Evolutionary conservation across 2,329 filamentous ascomycete genomes (phyloP), one percentile per base, ranked within the genome.

Genomic region (Cordyceps tenuipes): DNA sequence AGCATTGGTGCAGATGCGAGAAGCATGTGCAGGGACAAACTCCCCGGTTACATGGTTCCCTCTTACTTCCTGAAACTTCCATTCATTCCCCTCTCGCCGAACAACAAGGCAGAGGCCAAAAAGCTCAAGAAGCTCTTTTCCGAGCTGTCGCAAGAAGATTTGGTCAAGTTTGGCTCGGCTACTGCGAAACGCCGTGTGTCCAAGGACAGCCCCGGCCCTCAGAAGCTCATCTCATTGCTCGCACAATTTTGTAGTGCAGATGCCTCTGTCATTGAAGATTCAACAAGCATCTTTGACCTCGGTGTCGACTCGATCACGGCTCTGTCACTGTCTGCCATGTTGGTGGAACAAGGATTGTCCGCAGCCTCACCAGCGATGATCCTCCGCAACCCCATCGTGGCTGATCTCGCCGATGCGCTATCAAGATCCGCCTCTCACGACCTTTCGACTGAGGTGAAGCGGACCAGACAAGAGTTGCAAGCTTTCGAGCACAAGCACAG

Each of bases 41-140:
- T 97, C 3, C 89, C 92, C 0, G 82, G 81, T 0, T 97, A 97
- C 70, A 97, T 97, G 92, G 83, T 97, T 2, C 93, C 92, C 0
- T 92, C 90, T 0, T 90, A 94, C 67, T 85, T 95, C 61, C 76
- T 96, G 26, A 82, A 82, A 3, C 74, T 96, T 8, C 80, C 85
- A 0, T 79, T 76, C 8, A 85, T 97, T 58, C 92, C 92, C 0
- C 77, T 97, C 0, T 95, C 90, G 1, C 77, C 89, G 7, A 97
- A 96, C 71, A 96, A 96, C 72, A 97, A 97, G 69, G 87, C 88
- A 0, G 91, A 97, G 66, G 79, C 80, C 7, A 93, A 88, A 67
- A 77, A 79, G 41, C 73, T 97, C 3, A 86, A 82, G 61, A 72
- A 74, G 0, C 72, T 95, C 1, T 96, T 93, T 67, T 73, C 81